phyloP scores from a whole-genome alignment of 306 rosid genomes.

The Styphnolobium japonicum region DNA sequence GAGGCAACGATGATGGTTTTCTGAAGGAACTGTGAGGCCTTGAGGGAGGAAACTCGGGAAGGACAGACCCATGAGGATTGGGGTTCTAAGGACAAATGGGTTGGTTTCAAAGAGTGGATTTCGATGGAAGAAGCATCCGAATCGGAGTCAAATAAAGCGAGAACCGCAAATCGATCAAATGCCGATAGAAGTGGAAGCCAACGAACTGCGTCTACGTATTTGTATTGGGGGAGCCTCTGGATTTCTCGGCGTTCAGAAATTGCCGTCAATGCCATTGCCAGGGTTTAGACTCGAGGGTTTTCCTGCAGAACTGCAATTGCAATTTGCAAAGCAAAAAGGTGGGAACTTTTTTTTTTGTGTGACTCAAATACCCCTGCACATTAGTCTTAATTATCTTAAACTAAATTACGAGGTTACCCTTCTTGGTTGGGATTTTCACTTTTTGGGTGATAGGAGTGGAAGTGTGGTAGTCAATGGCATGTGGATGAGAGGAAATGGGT shows the following conservation, averaged over 20 bases:
- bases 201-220: slow-evolving; percentile 76
- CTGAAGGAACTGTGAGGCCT: slow-evolving; percentile 49
- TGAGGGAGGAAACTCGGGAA: slow-evolving; percentile 69
- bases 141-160: slow-evolving; percentile 67
- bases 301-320: background rate
- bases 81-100: slow-evolving; percentile 37
- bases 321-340: background rate
- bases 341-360: background rate
- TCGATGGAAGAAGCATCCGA: slow-evolving; percentile 52
- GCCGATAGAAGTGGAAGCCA: slow-evolving; percentile 79
- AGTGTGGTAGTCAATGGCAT: background rate
- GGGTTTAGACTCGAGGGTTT: slow-evolving; percentile 43
- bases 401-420: background rate
- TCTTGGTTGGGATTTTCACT: background rate
- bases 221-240: slow-evolving; percentile 58
- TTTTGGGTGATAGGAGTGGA: background rate
- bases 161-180: slow-evolving; percentile 59
- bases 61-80: slow-evolving; percentile 54
- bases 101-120: slow-evolving; percentile 48
- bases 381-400: background rate
- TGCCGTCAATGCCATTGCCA: slow-evolving; percentile 43
- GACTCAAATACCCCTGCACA: slow-evolving; percentile 9
- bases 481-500: slow-evolving; percentile 29
- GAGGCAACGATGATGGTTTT: slow-evolving; percentile 58
- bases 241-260: slow-evolving; percentile 41